Percentiles rank a stretch among this genome's conserved stretches.
Conservation (phyloP, 352 stramenopile species). For the Peronosclerospora sorghi region DNA sequence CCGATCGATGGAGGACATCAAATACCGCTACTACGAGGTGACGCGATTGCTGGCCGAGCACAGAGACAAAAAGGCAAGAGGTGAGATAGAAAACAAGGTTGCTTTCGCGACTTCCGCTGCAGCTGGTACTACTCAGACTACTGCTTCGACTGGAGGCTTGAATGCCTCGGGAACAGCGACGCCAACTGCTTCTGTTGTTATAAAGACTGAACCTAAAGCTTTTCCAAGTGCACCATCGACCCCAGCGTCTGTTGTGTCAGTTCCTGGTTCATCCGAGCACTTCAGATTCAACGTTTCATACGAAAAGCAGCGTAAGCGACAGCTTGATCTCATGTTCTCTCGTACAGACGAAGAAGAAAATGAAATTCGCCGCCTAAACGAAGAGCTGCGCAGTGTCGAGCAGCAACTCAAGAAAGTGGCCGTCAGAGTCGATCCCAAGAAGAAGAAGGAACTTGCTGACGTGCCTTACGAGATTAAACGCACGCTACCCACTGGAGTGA, state of each 20-base stretch:
- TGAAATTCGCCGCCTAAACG: conserved; percentile 41
- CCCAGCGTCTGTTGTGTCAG: conserved; percentile 1
- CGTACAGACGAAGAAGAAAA: conserved; percentile 55
- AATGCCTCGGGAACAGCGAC: conserved; percentile 1
- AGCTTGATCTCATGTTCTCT: conserved; percentile 52
- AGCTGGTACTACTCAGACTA: background rate
- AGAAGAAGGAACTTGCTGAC: conserved; percentile 57
- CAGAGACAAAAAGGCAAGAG: conserved; percentile 15
- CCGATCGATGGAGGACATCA: conserved; percentile 54
- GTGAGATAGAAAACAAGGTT: conserved; percentile 10
- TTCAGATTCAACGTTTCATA: conserved; percentile 55
- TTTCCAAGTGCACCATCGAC: conserved; percentile 6
- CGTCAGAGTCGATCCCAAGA: conserved; percentile 51
- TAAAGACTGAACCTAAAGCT: conserved; percentile 1
- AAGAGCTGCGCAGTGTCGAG: conserved; percentile 46
- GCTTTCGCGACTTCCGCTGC: background rate
- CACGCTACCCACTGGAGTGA: conserved; percentile 37
- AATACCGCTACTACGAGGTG: conserved; percentile 63
- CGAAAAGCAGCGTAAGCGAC: conserved; percentile 61
- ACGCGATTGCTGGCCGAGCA: conserved; percentile 33
- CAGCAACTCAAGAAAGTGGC: conserved; percentile 61
- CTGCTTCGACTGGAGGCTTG: background rate
- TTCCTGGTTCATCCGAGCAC: conserved; percentile 13
- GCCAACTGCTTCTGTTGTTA: conserved; percentile 1
- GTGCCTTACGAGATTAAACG: conserved; percentile 49